Evolutionary conservation across 257 asterid genomes (phyloP), one percentile per base, ranked within the genome.

Genomic region (Echites panduratus): DNA sequence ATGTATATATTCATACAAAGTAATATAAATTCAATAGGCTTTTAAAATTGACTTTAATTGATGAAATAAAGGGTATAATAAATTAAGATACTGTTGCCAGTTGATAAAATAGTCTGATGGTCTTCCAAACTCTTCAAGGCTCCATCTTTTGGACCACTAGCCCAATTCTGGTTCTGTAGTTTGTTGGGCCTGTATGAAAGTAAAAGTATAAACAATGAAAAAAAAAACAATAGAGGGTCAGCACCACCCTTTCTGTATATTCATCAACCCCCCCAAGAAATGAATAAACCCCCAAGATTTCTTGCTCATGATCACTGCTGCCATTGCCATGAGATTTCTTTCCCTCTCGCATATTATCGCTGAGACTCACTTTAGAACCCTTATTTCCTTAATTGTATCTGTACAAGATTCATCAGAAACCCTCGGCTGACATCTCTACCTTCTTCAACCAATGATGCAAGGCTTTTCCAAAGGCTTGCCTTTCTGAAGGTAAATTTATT

Each of bases 401-500:
- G 9, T 26, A 11, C 26, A 26, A 16, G 7, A 14, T 40, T 72
- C 71, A 9, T 22, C 49, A 7, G 44, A 47, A 44, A 59, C 53
- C 10, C 69, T 49, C 17, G 61, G 58, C 9, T 52, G 38, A 24
- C 32, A 6, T 24, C 38, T 68, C 12, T 68, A 29, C 62, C 9
- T 19, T 16, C 4, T 22, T 56, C 66, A 49, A 16, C 65, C 64
- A 52, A 50, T 70, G 71, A 62, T 62, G 29, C 65, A 26, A 76
- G 17, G 4, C n/a, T 32, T 70, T 14, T 52, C 17, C 59, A 8
- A 10, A 69, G 38, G 17, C 48, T 40, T 59, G 27, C 44, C 40
- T 66, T 12, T 27, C 29, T 49, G 9, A 49, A 41, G 80, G 79
- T 75, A 43, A 68, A 57, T 26, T 56, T 63, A 44, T 68, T 32